Base-by-base conservation (phyloP, 225 moss, liverwort and hornwort genomes). In the Marchantia paleacea region DNA sequence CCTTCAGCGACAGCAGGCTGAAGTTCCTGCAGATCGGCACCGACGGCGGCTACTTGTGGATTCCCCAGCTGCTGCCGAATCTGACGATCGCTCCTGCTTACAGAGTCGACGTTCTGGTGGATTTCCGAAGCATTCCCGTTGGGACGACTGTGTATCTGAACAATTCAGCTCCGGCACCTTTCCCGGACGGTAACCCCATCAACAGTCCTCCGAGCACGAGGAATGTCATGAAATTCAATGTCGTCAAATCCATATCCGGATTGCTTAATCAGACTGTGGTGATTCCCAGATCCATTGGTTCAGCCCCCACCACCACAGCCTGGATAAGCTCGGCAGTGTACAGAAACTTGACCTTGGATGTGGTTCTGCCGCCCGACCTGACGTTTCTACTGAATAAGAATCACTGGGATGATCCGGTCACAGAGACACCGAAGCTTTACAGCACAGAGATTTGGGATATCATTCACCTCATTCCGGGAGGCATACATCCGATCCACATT, bases 371-470 rank as follows among this genome's bases (percentile, higher is more conserved):
- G 55, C 16, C 55, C 5, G 55, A 55, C 29, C 68, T 68, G 28
- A 28, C 68, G 6, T 68, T 68, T 28, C 29, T 68, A 10, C 68
- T 85, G 69, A 48, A 75, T 29, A 82, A 82, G 16, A 72, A 8
- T n/a, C 75, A 51, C 12, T 89, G 84, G 86, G 10, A 0, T 3
- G 82, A 86, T 51, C 47, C 74, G 0, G 75, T 66, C 18, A 86
- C 80, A 0, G 84, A 89, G 70, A 79, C 71, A 3, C 86, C 94
- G 10, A 47, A 19, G 12, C 3, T 90, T 4, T 89, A 86, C 12
- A 14, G 80, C 1, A 86, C 85, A 0, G 91, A 92, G 81, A 52
- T 94, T 24, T 92, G 94, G 92, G 89, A 92, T 69, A 81, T 92
- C 0, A 82, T 92, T 18, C 86, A 91, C 64, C 30, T 79, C n/a